These are phyloP conservation scores for Salix arbutifolia DNA, from an alignment of 345 rosid species.

Conservation along the genomic window DNA sequence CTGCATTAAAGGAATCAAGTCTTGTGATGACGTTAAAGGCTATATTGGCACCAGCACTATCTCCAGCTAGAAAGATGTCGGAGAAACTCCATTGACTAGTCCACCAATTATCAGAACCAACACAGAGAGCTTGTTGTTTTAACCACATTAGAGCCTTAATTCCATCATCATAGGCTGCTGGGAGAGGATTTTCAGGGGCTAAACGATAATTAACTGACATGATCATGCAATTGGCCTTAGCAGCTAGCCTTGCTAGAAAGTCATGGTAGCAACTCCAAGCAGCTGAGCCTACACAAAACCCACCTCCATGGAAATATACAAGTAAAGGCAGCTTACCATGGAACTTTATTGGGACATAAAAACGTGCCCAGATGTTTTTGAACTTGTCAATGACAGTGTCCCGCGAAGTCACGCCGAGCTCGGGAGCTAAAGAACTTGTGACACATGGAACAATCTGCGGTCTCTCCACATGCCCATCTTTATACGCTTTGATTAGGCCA, in stretches of 20 bases:
- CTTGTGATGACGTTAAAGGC: conserved; percentile 13
- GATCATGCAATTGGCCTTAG: conserved; percentile 13
- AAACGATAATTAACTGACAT: conserved; percentile 27
- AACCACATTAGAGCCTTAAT: conserved; percentile 54
- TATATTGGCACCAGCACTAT: conserved; percentile 27
- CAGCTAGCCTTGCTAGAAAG: conserved; percentile 19
- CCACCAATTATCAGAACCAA: conserved; percentile 13
- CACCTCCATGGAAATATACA: conserved; percentile 29
- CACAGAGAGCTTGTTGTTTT: conserved; percentile 33
- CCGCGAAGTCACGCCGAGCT: conserved; percentile 42
- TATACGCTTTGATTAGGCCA: conserved; percentile 61
- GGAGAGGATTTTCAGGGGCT: conserved; percentile 29
- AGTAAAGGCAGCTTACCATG: conserved; percentile 20
- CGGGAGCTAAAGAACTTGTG: conserved; percentile 33
- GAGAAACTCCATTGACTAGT: conserved; percentile 16
- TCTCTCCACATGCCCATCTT: conserved; percentile 68
- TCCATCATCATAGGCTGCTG: conserved; percentile 29
- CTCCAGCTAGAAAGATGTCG: conserved; percentile 10
- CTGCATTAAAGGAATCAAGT: not conserved
- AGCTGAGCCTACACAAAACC: conserved; percentile 27
- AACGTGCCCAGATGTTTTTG: conserved; percentile 59
- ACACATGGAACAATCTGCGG: conserved; percentile 45
- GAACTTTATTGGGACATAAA: conserved; percentile 42
- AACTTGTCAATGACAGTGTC: conserved; percentile 50
- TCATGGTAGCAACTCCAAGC: conserved; percentile 27